Percentiles rank a stretch among this genome's conserved stretches.
phyloP scores from a whole-genome alignment of 2,329 filamentous ascomycete species.

The Ambrosiella beaveri region DNA sequence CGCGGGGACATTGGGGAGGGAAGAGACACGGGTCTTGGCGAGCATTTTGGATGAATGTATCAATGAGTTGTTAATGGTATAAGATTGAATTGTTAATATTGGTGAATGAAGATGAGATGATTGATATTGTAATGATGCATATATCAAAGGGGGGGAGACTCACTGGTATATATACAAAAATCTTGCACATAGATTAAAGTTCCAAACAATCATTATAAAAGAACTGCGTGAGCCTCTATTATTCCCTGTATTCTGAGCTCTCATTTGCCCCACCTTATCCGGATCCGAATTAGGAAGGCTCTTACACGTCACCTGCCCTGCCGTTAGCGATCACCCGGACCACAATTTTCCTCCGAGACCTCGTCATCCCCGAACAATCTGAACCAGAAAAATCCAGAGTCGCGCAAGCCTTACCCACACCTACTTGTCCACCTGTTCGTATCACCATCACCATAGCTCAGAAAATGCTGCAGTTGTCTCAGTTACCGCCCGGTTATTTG shows the following conservation, averaged over 20 bases:
- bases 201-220: background rate
- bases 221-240: too few relatives aligned
- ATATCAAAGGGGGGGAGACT: too few relatives aligned
- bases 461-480: too few relatives aligned
- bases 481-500: too few relatives aligned
- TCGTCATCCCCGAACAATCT: too few relatives aligned
- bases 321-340: background rate
- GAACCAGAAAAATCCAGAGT: too few relatives aligned
- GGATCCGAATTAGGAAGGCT: background rate
- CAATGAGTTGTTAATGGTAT: background rate
- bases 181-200: background rate
- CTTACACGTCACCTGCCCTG: background rate
- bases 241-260: background rate
- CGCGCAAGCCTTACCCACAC: too few relatives aligned
- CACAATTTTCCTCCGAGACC: background rate
- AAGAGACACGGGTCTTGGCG: background rate
- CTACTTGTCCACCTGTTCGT: too few relatives aligned
- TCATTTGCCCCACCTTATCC: background rate
- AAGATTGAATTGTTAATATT: background rate
- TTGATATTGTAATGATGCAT: background rate
- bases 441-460: too few relatives aligned
- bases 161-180: background rate
- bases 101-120: background rate
- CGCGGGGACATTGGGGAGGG: constrained; percentile 6
- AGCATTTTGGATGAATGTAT: background rate